Conservation (phyloP, 208 protist genomes). For the Trypanosomatidae sp. region DNA sequence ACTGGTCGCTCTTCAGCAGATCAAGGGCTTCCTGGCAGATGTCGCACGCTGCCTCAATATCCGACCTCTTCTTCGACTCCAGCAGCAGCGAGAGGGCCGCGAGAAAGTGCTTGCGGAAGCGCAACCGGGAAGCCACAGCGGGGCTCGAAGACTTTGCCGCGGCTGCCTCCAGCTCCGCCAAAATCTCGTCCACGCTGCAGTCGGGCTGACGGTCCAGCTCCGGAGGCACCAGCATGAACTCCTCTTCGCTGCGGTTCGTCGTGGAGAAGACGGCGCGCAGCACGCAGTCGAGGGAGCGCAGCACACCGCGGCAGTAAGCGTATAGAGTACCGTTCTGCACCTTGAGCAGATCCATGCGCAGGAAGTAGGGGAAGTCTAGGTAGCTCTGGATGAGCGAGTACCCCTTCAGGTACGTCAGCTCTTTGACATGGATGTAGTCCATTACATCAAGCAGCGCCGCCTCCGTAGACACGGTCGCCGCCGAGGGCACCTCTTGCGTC, state of each 20-base stretch:
- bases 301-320: slow-evolving; percentile 76
- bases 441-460: slow-evolving; percentile 65
- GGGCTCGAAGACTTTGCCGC: slow-evolving; percentile 30
- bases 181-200: slow-evolving; percentile 53
- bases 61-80: slow-evolving; percentile 37
- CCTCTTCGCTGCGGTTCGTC: slow-evolving; percentile 80
- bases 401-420: slow-evolving; percentile 69
- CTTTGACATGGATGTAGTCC: slow-evolving; percentile 71
- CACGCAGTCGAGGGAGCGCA: slow-evolving; percentile 53
- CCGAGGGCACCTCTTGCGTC: slow-evolving; percentile 47
- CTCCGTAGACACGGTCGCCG: slow-evolving; percentile 38
- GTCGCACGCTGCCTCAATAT: slow-evolving; percentile 57
- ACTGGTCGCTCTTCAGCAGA: slow-evolving; percentile 41
- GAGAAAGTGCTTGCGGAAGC: slow-evolving; percentile 68
- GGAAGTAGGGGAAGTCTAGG: slow-evolving; percentile 78
- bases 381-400: slow-evolving; percentile 68
- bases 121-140: slow-evolving; percentile 59
- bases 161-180: slow-evolving; percentile 62
- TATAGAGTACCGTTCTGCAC: slow-evolving; percentile 54
- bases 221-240: slow-evolving; percentile 67
- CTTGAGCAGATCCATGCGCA: slow-evolving; percentile 62
- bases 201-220: slow-evolving; percentile 57
- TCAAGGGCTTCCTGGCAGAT: slow-evolving; percentile 44
- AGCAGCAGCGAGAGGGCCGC: slow-evolving; percentile 50
- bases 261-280: slow-evolving; percentile 69